Base-by-base conservation (phyloP, 352 stramenopile species). In the Halophytophthora batemanensis region DNA sequence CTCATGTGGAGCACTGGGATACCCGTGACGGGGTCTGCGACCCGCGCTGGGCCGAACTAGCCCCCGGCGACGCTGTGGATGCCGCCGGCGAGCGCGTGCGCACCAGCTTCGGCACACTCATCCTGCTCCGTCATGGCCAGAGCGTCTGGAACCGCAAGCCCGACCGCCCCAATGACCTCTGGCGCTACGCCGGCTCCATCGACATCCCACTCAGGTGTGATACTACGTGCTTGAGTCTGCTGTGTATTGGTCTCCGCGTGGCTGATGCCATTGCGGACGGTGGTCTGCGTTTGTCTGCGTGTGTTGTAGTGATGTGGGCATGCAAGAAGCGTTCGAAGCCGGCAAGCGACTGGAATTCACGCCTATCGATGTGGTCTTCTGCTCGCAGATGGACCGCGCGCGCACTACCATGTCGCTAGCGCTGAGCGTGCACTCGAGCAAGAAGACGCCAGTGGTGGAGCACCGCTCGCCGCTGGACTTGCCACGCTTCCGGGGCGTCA, bases 91-190 rank as follows among this genome's bases (percentile, higher is more conserved):
- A 75, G 21, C 64, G 64, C 11, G 29, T 64, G 19, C 72, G 76
- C 45, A 73, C 63, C 25, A 87, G 77, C 61, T 83, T 86, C 35
- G 82, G 82, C 15, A 87, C 75, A 58, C 77, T 93, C 39, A 89
- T 93, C 43, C 50, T 93, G 43, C 59, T 93, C 45, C 82, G 82
- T n/a, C 82, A 93, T 59, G 82, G 82, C 8, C 82, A 93, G 59
- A 90, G 79, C 56, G 78, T 93, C 45, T 93, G 82, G 82, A 93
- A 93, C 62, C 77, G 77, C 59, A 91, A 93, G 49, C 82, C 82
- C 12, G 66, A 88, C 37, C 65, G 56, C 13, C 82, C 82, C 5
- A 67, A 70, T n/a, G 74, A 88, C 42, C 61, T 88, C 22, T 93
- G 82, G 82, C 77, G 82, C 12, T 93, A 93, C 61, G 82, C 82